Percentiles rank a stretch among this genome's conserved stretches.
These are phyloP conservation scores for Scenedesmus sp. DNA, from an alignment of 163 green algal genomes.

Conservation along the genomic window DNA sequence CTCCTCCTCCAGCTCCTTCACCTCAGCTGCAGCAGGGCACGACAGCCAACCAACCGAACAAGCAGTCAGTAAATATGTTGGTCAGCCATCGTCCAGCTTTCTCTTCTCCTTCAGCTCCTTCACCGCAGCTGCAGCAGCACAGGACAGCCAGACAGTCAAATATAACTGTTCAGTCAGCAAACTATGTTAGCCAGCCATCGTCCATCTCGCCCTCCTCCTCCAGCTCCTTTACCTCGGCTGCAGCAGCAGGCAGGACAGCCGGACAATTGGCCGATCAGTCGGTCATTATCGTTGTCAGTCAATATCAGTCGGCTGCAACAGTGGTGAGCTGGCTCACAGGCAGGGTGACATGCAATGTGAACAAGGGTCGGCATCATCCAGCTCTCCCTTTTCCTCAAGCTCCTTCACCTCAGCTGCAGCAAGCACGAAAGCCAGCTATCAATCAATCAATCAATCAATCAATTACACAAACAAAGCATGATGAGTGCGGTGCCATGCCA, in stretches of 20 bases:
- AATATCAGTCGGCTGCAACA: too few relatives aligned
- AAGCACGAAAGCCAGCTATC: too few relatives aligned
- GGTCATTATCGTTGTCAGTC: too few relatives aligned
- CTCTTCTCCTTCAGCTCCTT: slow-evolving; percentile 90
- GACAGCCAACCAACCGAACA: background rate
- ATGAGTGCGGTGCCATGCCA: background rate
- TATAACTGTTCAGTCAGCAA: background rate
- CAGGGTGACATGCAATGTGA: too few relatives aligned
- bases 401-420: slow-evolving; percentile 63
- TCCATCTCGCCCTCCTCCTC: too few relatives aligned
- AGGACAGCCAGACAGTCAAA: background rate
- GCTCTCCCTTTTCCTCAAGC: slow-evolving; percentile 89
- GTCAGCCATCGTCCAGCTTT: slow-evolving; percentile 80
- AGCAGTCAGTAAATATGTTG: too few relatives aligned
- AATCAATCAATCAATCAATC: too few relatives aligned
- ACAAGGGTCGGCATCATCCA: slow-evolving; percentile 84
- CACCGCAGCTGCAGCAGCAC: slow-evolving; percentile 34
- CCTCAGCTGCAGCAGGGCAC: slow-evolving; percentile 29
- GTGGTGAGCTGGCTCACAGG: too few relatives aligned
- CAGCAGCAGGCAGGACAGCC: background rate
- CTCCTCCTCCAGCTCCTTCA: slow-evolving; percentile 88
- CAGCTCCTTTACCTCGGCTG: background rate
- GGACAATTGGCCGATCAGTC: background rate
- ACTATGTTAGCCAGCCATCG: too few relatives aligned
- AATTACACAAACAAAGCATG: too few relatives aligned